A percentile compares a stretch with the other conserved stretches of the same genome.
phyloP scores from a whole-genome alignment of 176 grass and related monocot species.

The Canna indica region DNA sequence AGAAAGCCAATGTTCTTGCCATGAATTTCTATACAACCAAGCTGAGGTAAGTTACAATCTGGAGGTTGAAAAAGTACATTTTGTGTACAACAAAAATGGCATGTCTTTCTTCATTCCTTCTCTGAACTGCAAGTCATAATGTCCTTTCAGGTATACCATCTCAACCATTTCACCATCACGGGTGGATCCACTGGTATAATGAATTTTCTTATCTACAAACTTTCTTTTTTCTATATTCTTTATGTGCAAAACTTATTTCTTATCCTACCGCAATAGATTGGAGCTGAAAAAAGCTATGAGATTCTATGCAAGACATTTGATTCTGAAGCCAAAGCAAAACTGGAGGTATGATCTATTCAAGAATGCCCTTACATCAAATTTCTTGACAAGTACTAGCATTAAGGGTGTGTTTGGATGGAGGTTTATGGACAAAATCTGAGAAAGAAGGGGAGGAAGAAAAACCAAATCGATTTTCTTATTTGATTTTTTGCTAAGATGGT shows the following conservation, averaged over 20 bases:
- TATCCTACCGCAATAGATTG: conserved; percentile 35
- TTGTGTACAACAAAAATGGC: too few species aligned
- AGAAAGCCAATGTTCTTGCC: conserved; percentile 55
- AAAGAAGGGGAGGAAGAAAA: too few species aligned
- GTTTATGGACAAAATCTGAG: too few species aligned
- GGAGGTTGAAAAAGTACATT: too few species aligned
- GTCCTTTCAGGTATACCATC: conserved; percentile 50
- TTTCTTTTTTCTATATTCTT: not conserved
- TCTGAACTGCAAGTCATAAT: not conserved
- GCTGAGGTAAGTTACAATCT: conserved; percentile 40
- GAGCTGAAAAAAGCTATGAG: conserved; percentile 60
- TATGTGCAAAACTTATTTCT: not conserved
- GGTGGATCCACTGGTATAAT: conserved; percentile 61
- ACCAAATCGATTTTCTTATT: too few species aligned
- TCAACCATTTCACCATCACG: conserved; percentile 70
- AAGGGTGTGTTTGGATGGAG: too few species aligned
- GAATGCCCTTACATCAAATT: not conserved
- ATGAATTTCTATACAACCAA: conserved; percentile 64
- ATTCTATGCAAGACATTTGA: conserved; percentile 78
- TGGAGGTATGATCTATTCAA: conserved; percentile 56
- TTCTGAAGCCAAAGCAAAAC: conserved; percentile 56
- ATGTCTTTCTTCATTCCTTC: too few species aligned
- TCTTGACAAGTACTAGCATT: too few species aligned
- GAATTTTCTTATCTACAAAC: not conserved
- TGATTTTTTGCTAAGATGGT: too few species aligned